Base-by-base conservation (phyloP, 129 eudicot genomes). In the Lactuca saligna region DNA sequence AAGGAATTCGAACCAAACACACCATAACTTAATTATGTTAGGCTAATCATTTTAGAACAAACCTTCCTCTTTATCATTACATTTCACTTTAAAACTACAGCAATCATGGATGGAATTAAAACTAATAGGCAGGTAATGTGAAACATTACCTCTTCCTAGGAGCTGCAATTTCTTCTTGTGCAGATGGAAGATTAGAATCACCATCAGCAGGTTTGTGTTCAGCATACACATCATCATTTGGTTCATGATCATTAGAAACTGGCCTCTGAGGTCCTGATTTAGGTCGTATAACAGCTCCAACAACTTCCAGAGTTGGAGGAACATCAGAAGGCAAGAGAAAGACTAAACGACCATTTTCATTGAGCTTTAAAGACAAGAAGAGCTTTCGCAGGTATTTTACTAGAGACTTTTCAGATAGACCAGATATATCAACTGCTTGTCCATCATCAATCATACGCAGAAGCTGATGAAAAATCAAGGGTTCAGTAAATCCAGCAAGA, bases 341-440 rank as follows among this genome's bases (percentile, higher is more conserved):
- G 65, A 85, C 87, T 65, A 80, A 50, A 50, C 84, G 86, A 37
- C 87, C 83, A 39, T 78, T 89, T 66, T 89, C 97, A 78, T 89
- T 87, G 70, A 93, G 97, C 59, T 83, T 85, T 49, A 93, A 81
- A 38, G 97, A 93, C 8, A 86, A 33, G 78, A 93, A 93, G 38
- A 93, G 80, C 85, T 81, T 87, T 32, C 79, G 77, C 32, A 93
- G 92, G 68, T 85, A 78, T 76, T 83, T 87, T 63, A 89, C 87
- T 71, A 93, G 65, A 15, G 85, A 80, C 75, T 71, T 93, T 63
- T 93, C 95, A 10, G 97, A 89, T 76, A 93, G 70, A 70, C 99
- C 99, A 14, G 84, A 78, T 79, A 93, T 93, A 73, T 93, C 99
- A 75, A 93, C 99, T 64, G 99, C 99, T 89, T 93, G 97, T 72